Conservation (phyloP, 495 filamentous ascomycete genomes). For the Penicillium waksmanii region DNA sequence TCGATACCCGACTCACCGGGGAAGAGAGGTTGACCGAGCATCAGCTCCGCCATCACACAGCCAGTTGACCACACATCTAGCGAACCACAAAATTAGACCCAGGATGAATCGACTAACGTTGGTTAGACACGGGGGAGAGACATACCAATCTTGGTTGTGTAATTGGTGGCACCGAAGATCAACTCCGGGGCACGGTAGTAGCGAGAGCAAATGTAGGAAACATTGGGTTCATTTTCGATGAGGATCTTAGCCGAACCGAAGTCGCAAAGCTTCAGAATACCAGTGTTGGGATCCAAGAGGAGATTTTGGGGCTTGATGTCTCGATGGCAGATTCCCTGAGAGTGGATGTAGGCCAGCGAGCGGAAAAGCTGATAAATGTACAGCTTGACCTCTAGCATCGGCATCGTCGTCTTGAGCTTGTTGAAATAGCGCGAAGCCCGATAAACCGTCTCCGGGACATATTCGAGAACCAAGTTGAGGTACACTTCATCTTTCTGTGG, state of each 20-base stretch:
- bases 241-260: constrained; percentile 99
- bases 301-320: constrained; percentile 99
- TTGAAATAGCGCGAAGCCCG: constrained; percentile 98
- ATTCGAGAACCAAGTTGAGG: constrained; percentile 96
- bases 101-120: neutral
- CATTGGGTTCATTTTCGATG: constrained; percentile 98
- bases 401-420: constrained; percentile 99
- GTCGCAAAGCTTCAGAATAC: constrained; percentile 96
- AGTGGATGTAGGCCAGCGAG: constrained; percentile 98
- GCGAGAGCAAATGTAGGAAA: constrained; percentile 99
- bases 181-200: constrained; percentile 98
- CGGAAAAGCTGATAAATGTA: constrained; percentile 99
- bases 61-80: constrained; percentile 99
- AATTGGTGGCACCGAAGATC: constrained; percentile 99
- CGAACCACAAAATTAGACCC: constrained; percentile 24
- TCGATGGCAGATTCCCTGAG: constrained; percentile 97
- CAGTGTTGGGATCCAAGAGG: constrained; percentile 84
- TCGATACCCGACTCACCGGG: constrained; percentile 99
- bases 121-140: constrained; percentile 2
- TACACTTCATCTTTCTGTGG: constrained; percentile 97
- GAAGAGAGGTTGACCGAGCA: constrained; percentile 98
- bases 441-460: constrained; percentile 98
- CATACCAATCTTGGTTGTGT: constrained; percentile 99
- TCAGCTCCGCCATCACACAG: constrained; percentile 98
- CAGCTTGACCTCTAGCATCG: constrained; percentile 96